Base-by-base conservation (phyloP, 2,329 filamentous ascomycete species). In the Coleophoma crateriformis region DNA sequence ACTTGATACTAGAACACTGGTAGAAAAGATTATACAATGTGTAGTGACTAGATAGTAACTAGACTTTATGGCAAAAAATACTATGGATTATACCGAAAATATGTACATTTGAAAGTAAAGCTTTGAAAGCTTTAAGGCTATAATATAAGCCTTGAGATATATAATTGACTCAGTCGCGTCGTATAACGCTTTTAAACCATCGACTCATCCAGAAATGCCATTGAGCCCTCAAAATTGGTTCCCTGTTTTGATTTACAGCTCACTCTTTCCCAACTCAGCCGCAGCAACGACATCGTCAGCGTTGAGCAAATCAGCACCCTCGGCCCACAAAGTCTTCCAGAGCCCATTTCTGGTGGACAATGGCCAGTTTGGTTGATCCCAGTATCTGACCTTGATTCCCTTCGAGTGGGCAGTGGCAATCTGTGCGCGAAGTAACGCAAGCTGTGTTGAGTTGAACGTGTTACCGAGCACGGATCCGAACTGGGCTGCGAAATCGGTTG, bases 291-390 rank as follows among this genome's bases (percentile, higher is more conserved):
- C 58, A 59, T 84, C 77, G 64, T 85, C 82, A 11, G 76, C 78
- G 61, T 82, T 84, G 44, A 85, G 59, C 45, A 84, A 64, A 60
- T 82, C 80, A 3, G 79, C 76, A 0, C 78, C 80, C 56, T 80
- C 77, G 10, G 69, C 63, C 20, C 76, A 61, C 43, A 85, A 60
- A 2, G 71, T 64, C 43, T 73, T 67, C 81, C 81, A 85, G 7
- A 84, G 66, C 22, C 68, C 68, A 60, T 83, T 76, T 44, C 80
- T 68, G 32, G 74, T 62, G 27, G 67, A 67, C 4, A 77, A 59
- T 2, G 81, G 80, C 80, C 80, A 83, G 8, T 62, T 64, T 0
- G 81, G 81, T 32, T 77, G 69, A 22, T 76, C 75, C 81, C 81
- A 85, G 58, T 83, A 85, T 46, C 82, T 66, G 4, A 75, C 70